phyloP scores from a whole-genome alignment of 495 filamentous ascomycete genomes.

The Sordaria brevicollis region DNA sequence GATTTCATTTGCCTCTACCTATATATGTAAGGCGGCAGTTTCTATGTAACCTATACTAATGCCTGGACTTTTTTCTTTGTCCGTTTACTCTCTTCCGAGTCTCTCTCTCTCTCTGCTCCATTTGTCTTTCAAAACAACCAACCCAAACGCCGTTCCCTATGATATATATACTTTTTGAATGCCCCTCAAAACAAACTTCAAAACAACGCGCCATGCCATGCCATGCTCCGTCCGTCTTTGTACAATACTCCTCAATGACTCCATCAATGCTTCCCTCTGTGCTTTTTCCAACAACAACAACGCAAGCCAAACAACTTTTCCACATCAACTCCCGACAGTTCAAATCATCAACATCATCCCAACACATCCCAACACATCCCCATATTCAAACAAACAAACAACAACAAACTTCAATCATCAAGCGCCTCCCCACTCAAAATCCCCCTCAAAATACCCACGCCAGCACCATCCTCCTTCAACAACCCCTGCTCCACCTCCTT shows the following conservation, averaged over 20 bases:
- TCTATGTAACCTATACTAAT: background rate
- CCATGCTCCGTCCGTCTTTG: background rate
- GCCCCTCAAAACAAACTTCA: background rate
- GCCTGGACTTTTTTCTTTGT: background rate
- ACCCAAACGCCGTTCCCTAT: background rate
- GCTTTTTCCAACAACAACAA: background rate
- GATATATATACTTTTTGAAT: background rate
- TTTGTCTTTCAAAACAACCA: background rate
- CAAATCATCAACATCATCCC: background rate
- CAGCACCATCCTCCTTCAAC: slow-evolving; percentile 43
- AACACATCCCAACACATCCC: background rate
- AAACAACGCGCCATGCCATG: slow-evolving; percentile 3
- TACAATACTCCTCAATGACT: background rate
- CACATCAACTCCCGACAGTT: background rate
- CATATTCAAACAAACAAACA: background rate
- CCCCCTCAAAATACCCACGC: slow-evolving; percentile 43
- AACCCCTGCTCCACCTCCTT: slow-evolving; percentile 64
- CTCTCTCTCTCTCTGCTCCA: background rate
- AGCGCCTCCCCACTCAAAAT: slow-evolving; percentile 43
- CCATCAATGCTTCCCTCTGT: too few species aligned
- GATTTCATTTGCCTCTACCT: background rate
- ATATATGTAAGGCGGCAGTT: background rate
- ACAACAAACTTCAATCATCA: slow-evolving; percentile 19
- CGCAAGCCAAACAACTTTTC: background rate
- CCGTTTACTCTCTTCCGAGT: background rate